Evolutionary conservation across 2,329 filamentous ascomycete species (phyloP).

Genomic region (Colletotrichum acutatum): DNA sequence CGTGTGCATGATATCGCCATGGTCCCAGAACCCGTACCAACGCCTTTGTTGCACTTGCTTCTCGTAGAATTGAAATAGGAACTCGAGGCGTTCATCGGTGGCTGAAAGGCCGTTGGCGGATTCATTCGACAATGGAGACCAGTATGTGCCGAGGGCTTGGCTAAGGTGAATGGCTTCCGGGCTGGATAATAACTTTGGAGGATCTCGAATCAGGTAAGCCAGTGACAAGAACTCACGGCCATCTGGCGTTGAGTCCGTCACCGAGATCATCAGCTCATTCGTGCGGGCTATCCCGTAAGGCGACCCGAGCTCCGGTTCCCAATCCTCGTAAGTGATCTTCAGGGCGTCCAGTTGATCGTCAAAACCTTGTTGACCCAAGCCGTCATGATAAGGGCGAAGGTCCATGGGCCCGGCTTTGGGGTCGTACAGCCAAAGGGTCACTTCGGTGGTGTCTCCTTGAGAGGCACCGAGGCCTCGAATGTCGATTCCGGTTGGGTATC

Average conservation of each 20-base stretch:
- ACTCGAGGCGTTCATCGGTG: slow-evolving; percentile 65
- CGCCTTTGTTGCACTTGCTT: slow-evolving; percentile 65
- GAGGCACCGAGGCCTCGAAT: background rate
- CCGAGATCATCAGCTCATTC: background rate
- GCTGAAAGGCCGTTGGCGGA: slow-evolving; percentile 35
- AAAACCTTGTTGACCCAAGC: background rate
- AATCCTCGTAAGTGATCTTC: background rate
- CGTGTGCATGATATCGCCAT: slow-evolving; percentile 72
- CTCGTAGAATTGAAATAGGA: slow-evolving; percentile 66
- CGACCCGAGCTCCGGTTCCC: background rate
- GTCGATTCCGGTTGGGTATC: background rate
- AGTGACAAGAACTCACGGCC: background rate
- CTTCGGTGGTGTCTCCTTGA: background rate
- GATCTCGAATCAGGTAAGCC: background rate
- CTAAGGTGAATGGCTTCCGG: background rate
- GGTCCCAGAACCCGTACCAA: slow-evolving; percentile 73
- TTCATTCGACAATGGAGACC: background rate
- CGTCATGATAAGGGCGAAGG: background rate
- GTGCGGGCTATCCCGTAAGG: background rate
- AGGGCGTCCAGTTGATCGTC: background rate
- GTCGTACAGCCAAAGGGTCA: background rate
- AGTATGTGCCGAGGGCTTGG: background rate
- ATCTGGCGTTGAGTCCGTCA: background rate
- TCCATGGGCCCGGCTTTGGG: background rate
- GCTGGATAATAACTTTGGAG: background rate